These are phyloP conservation scores for Pythium monospermum DNA, from an alignment of 352 stramenopile genomes.

Conservation along the genomic window DNA sequence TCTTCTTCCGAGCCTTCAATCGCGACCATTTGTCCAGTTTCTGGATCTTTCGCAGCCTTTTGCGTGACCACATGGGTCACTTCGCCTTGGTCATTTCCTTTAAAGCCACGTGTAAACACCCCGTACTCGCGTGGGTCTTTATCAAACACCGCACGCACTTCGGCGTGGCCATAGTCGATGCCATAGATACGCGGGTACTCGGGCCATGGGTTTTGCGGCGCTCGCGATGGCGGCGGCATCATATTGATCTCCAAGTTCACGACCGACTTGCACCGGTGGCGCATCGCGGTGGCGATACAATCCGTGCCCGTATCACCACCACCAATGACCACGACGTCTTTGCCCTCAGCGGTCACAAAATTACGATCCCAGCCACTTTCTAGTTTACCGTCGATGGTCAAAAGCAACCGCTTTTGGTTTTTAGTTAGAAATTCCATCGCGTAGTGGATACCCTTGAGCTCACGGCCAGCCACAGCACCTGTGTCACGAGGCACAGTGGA, in stretches of 20 bases:
- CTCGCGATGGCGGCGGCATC: conserved; percentile 86
- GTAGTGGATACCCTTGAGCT: conserved; percentile 96
- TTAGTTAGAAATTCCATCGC: conserved; percentile 97
- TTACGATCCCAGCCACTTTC: conserved; percentile 93
- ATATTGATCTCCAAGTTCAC: conserved; percentile 97
- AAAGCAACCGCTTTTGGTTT: conserved; percentile 96
- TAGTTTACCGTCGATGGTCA: conserved; percentile 94
- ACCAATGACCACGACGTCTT: conserved; percentile 98
- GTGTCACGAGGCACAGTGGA: conserved; percentile 95
- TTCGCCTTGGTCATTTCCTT: conserved; percentile 67
- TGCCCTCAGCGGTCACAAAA: conserved; percentile 96
- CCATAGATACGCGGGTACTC: conserved; percentile 97
- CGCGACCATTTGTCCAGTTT: conserved; percentile 64
- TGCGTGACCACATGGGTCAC: conserved; percentile 75
- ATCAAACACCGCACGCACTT: conserved; percentile 90
- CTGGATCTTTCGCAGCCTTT: conserved; percentile 45
- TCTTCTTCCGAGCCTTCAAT: conserved; percentile 89
- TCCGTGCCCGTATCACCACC: conserved; percentile 96
- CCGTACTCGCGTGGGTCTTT: conserved; percentile 86
- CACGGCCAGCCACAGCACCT: conserved; percentile 63
- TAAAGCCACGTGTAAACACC: conserved; percentile 73
- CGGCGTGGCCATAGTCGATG: conserved; percentile 97
- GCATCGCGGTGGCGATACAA: conserved; percentile 98
- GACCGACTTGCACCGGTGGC: conserved; percentile 94
- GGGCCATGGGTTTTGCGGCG: conserved; percentile 95